Conservation (phyloP, 1,284 basidiomycete genomes). For the Cryptococcus sp. region DNA sequence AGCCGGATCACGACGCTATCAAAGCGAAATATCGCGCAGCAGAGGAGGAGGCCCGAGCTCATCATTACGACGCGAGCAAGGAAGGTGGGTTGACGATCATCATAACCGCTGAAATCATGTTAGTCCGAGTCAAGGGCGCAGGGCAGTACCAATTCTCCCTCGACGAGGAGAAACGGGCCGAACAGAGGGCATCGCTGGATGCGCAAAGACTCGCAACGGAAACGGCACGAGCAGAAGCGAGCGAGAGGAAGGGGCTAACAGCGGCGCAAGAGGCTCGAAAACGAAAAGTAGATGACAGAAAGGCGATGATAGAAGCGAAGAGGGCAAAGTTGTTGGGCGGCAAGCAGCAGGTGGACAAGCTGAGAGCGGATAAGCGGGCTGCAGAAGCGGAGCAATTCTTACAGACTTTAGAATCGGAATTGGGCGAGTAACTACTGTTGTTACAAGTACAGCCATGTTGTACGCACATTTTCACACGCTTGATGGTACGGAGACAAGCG, state of each 20-base stretch:
- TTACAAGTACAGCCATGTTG: too few relatives aligned
- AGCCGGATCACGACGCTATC: constrained; percentile 76
- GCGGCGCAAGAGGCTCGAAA: constrained; percentile 71
- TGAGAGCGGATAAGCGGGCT: constrained; percentile 28
- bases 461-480: too few relatives aligned
- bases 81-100: constrained; percentile 60
- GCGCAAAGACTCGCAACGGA: constrained; percentile 71
- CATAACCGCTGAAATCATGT: background rate
- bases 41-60: constrained; percentile 66
- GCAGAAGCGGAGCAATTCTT: constrained; percentile 43
- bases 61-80: constrained; percentile 77
- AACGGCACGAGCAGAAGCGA: constrained; percentile 59
- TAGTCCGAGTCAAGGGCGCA: constrained; percentile 75
- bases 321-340: constrained; percentile 64
- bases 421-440: constrained; percentile 1
- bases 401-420: constrained; percentile 35
- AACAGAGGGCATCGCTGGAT: constrained; percentile 77
- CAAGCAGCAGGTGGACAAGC: constrained; percentile 33
- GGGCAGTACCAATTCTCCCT: constrained; percentile 85
- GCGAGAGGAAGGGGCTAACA: constrained; percentile 31
- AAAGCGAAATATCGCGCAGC: constrained; percentile 75
- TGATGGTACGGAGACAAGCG: too few relatives aligned
- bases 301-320: constrained; percentile 75
- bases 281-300: constrained; percentile 76
- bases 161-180: constrained; percentile 71